Base-by-base conservation (phyloP, 768 basidiomycete species). In the Phaffia australis region DNA sequence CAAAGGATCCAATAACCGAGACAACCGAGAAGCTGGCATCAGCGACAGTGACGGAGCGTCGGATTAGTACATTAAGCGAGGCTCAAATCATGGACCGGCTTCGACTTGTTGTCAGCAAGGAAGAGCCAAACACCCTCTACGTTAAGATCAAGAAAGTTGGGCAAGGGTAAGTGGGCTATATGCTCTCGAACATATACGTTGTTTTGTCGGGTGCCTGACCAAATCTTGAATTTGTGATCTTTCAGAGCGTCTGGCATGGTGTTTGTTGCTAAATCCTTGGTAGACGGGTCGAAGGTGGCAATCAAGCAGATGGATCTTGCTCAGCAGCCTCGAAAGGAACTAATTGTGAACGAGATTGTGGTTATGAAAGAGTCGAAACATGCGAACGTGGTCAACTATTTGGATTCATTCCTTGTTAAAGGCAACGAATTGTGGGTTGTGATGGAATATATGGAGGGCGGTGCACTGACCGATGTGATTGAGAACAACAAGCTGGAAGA, bases 361-460 rank as follows among this genome's bases (percentile, higher is more conserved):
- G 95, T 99, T 71, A 98, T 99, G 94, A 94, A 92, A 76, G 95
- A 93, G 77, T 91, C 89, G 30, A 89, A 92, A 70, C 92, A 95
- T 75, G 89, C 91, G 35, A 97, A 95, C 73, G 93, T 97, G 66
- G 92, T 97, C 80, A 94, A 94, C 78, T 97, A 89, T 78, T 78
- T 94, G 51, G 88, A 94, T 7, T 84, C 88, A 27, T 95, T 92
- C 76, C 82, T 97, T 54, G 84, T 95, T 62, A 87, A 87, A 78
- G 86, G 81, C 75, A 86, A 82, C 61, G 91, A 94, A 74, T 83
- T 95, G 27, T 97, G 92, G 92, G 91, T 95, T 54, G 91, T 94
- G 66, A 97, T 94, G 92, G 92, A 97, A 78, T 94, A 89, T 74
- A 97, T 97, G 92, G 92, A 97, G 77, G 92, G 92, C 61, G 93